phyloP scores from a whole-genome alignment of 2,329 filamentous ascomycete species.

The Aspergillus sp. region DNA sequence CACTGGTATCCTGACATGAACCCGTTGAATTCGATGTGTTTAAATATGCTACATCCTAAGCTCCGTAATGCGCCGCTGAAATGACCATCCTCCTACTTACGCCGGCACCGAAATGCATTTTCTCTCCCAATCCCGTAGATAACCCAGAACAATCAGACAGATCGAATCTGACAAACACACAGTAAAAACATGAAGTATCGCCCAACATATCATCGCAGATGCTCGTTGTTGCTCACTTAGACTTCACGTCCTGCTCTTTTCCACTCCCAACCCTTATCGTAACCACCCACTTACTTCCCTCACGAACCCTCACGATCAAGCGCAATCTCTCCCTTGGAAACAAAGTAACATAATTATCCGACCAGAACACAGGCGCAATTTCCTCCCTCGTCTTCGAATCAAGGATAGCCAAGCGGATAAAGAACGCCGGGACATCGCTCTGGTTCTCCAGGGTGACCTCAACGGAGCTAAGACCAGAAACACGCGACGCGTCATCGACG shows the following conservation, averaged over 20 bases:
- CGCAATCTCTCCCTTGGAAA: conserved; percentile 60
- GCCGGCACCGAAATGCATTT: no score
- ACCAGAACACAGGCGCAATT: conserved; percentile 60
- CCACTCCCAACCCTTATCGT: conserved; percentile 33
- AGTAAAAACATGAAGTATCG: no score
- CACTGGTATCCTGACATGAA: no score
- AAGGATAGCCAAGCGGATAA: conserved; percentile 58
- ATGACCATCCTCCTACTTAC: no score
- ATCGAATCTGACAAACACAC: no score
- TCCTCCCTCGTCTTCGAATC: conserved; percentile 48
- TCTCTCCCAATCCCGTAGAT: no score
- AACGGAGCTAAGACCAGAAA: conserved; percentile 8
- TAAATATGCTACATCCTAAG: no score
- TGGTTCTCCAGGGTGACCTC: conserved; percentile 57
- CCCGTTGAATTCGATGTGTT: no score
- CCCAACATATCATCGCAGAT: no score
- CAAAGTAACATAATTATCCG: conserved; percentile 67
- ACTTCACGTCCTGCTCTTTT: conserved; percentile 1
- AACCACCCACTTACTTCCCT: conserved; percentile 17
- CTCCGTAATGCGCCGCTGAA: no score
- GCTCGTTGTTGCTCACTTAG: no score
- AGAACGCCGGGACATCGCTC: conserved; percentile 60
- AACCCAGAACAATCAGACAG: no score
- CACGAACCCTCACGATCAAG: conserved; percentile 38
- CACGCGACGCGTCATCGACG: conserved; percentile 1